Percentiles rank a stretch among this genome's conserved stretches.
These are phyloP conservation scores for Cordyceps javanica DNA, from an alignment of 2,329 filamentous ascomycete genomes.

Conservation along the genomic window DNA sequence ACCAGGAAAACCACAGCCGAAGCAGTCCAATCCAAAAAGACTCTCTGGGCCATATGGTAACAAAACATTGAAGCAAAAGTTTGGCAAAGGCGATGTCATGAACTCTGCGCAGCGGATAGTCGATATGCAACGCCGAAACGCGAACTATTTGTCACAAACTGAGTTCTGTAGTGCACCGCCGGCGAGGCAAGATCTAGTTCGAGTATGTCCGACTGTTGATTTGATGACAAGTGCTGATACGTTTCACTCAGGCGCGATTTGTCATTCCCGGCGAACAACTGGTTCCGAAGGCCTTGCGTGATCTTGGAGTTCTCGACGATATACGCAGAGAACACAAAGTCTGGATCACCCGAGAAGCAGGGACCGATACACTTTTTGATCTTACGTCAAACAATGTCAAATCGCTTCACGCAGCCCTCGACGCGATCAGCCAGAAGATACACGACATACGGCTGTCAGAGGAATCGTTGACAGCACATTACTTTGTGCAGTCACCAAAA, in stretches of 20 bases:
- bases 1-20: background rate
- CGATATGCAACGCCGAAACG: conserved; percentile 14
- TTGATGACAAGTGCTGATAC: background rate
- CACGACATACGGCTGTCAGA: conserved; percentile 27
- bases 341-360: conserved; percentile 24
- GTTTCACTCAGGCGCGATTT: conserved; percentile 17
- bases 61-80: background rate
- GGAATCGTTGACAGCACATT: conserved; percentile 19
- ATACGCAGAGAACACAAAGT: conserved; percentile 24
- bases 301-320: conserved; percentile 20
- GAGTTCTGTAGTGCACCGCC: background rate
- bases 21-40: background rate
- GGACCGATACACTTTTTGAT: conserved; percentile 17
- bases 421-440: conserved; percentile 25
- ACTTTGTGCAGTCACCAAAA: conserved; percentile 23
- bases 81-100: conserved; percentile 1
- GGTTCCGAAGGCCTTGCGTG: conserved; percentile 21
- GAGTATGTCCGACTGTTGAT: background rate
- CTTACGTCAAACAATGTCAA: conserved; percentile 20
- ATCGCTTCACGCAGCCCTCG: conserved; percentile 22
- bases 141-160: conserved; percentile 16
- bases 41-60: background rate
- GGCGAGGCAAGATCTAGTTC: conserved; percentile 5
- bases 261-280: conserved; percentile 25
- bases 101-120: background rate